Percentiles rank a stretch among this genome's conserved stretches.
phyloP scores from a whole-genome alignment of 495 filamentous ascomycete species.

The Podospora anserina region DNA sequence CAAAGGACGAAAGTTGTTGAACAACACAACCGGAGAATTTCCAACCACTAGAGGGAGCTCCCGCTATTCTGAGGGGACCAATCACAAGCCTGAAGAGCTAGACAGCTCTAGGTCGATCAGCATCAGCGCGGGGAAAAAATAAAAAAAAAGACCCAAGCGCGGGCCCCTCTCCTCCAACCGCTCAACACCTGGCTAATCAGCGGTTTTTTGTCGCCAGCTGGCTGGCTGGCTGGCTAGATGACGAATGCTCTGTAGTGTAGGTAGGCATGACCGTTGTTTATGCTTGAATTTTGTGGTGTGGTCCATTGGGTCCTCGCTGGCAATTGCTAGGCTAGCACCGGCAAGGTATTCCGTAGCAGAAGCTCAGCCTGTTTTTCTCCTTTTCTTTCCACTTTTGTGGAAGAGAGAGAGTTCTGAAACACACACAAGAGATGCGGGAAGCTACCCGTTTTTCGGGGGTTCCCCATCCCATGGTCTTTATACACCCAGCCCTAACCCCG shows the following conservation, averaged over 20 bases:
- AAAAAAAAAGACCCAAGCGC: not conserved
- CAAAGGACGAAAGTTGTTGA: not conserved
- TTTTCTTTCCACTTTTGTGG: not conserved
- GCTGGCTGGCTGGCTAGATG: not conserved
- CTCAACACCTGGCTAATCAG: not conserved
- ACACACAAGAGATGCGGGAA: not conserved
- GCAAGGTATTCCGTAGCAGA: not conserved
- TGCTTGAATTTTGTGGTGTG: not conserved
- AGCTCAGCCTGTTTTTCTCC: not conserved
- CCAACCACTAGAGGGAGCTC: constrained; percentile 1
- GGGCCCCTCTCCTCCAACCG: not conserved
- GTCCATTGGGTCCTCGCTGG: not conserved
- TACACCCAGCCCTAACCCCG: not conserved
- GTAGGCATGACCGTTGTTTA: not conserved
- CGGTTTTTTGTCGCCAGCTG: constrained; percentile 5
- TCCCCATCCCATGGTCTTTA: not conserved
- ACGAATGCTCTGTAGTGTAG: not conserved
- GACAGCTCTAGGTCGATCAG: constrained; percentile 9
- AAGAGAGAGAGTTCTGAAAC: not conserved
- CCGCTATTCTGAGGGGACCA: constrained; percentile 18
- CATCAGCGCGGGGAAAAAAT: not conserved
- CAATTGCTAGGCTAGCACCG: not conserved
- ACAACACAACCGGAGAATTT: not conserved
- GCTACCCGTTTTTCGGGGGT: not conserved
- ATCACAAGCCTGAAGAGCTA: constrained; percentile 19